phyloP scores from a whole-genome alignment of 2,329 filamentous ascomycete genomes.

The Hymenoscyphus linearis region DNA sequence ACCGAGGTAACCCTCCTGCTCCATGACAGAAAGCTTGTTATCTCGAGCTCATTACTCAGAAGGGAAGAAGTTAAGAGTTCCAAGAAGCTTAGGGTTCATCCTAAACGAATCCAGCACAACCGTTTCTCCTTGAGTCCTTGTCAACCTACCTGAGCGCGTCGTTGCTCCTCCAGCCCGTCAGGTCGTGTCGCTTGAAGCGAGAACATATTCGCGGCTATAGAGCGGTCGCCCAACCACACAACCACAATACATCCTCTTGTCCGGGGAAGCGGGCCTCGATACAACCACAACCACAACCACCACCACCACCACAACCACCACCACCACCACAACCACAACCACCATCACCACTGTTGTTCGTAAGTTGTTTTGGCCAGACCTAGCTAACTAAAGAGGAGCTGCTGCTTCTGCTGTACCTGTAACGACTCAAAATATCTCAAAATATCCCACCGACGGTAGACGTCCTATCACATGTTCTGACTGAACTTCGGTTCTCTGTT shows the following conservation, averaged over 20 bases:
- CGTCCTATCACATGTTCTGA: conserved; percentile 9
- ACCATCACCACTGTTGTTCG: background rate
- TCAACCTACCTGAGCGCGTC: background rate
- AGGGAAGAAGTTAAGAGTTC: background rate
- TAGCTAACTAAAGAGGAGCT: background rate
- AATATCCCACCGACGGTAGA: background rate
- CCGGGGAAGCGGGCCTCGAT: conserved; percentile 3
- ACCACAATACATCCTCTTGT: conserved; percentile 5
- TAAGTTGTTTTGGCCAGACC: background rate
- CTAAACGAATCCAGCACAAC: background rate
- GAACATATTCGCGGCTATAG: background rate
- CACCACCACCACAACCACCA: background rate
- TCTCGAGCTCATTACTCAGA: background rate
- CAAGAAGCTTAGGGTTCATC: background rate
- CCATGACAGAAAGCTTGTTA: background rate
- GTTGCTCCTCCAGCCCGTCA: conserved; percentile 3
- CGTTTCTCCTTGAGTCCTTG: background rate
- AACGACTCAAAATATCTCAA: background rate
- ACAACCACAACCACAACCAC: background rate
- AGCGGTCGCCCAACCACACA: conserved; percentile 1
- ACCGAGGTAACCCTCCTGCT: background rate
- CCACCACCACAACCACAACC: background rate
- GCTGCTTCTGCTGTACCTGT: background rate
- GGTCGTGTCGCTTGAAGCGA: background rate
- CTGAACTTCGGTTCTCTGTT: conserved; percentile 4